phyloP scores from a whole-genome alignment of 305 asterid genomes.

The Striga hermonthica region DNA sequence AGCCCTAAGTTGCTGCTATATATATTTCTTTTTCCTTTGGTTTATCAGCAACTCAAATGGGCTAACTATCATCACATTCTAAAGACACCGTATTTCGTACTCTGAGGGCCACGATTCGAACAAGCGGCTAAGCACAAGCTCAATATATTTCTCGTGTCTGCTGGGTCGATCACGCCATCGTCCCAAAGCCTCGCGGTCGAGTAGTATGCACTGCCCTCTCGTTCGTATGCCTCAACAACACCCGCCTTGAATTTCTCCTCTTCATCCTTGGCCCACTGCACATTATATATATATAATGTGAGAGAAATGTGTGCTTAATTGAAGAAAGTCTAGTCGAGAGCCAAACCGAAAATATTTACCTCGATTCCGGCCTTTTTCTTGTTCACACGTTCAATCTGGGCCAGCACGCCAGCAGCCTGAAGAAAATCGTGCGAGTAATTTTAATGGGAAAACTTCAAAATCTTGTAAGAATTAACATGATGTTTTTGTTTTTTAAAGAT shows the following conservation, averaged over 20 bases:
- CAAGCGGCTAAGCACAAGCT: conserved; percentile 83
- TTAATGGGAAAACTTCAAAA: background rate
- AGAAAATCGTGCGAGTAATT: conserved; percentile 15
- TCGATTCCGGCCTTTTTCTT: conserved; percentile 61
- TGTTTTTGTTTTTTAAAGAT: too few species aligned
- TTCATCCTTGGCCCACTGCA: conserved; percentile 85
- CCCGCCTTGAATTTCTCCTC: conserved; percentile 74
- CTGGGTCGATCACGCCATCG: conserved; percentile 98
- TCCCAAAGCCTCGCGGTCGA: conserved; percentile 98
- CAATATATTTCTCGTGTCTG: conserved; percentile 77
- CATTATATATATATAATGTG: conserved; percentile 3
- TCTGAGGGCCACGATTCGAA: conserved; percentile 52
- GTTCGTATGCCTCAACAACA: conserved; percentile 79
- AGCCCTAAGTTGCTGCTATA: too few species aligned
- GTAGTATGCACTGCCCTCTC: conserved; percentile 85
- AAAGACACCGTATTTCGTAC: conserved; percentile 82
- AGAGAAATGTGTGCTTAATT: conserved; percentile 4
- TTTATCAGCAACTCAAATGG: too few species aligned
- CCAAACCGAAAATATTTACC: conserved; percentile 37
- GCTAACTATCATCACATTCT: conserved; percentile 56
- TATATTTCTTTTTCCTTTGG: too few species aligned
- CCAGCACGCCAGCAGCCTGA: conserved; percentile 96
- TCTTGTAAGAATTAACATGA: too few species aligned
- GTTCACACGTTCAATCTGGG: conserved; percentile 75
- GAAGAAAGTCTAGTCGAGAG: background rate